A percentile compares a stretch with the other conserved stretches of the same genome.
These are phyloP conservation scores for Trichoderma virens DNA, from an alignment of 495 filamentous ascomycete genomes.

Conservation along the genomic window DNA sequence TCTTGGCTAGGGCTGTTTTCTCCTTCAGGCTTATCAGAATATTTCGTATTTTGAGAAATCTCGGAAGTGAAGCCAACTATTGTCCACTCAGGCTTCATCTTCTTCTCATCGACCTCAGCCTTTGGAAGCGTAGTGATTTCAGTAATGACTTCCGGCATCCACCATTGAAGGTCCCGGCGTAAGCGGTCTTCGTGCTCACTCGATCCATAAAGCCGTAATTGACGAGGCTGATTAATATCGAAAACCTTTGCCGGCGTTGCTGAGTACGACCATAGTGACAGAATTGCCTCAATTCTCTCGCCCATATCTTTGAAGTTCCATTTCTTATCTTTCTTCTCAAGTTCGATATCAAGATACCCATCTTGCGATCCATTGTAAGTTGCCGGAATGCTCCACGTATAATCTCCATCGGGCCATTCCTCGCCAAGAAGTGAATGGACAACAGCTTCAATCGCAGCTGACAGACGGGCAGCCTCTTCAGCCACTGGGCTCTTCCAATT, in stretches of 20 bases:
- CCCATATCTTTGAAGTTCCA: neutral
- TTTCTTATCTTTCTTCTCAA: neutral
- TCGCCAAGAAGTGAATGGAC: neutral
- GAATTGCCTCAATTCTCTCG: neutral
- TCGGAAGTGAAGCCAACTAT: neutral
- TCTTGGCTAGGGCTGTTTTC: neutral
- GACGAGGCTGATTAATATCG: neutral
- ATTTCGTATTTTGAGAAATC: neutral
- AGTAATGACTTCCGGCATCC: neutral
- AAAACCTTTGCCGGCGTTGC: neutral
- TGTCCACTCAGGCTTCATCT: neutral
- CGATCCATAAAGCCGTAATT: neutral
- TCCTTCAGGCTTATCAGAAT: neutral
- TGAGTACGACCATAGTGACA: neutral
- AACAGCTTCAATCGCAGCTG: neutral
- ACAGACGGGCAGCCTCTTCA: neutral
- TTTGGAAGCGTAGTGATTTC: neutral
- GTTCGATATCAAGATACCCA: neutral
- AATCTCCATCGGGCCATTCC: neutral
- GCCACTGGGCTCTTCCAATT: neutral
- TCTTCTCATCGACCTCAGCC: neutral
- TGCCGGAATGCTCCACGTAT: neutral
- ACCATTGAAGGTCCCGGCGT: neutral
- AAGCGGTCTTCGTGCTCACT: neutral
- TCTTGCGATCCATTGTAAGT: neutral